phyloP scores from a whole-genome alignment of 192 early-diverging fungal species.

The Coemansia sp. region DNA sequence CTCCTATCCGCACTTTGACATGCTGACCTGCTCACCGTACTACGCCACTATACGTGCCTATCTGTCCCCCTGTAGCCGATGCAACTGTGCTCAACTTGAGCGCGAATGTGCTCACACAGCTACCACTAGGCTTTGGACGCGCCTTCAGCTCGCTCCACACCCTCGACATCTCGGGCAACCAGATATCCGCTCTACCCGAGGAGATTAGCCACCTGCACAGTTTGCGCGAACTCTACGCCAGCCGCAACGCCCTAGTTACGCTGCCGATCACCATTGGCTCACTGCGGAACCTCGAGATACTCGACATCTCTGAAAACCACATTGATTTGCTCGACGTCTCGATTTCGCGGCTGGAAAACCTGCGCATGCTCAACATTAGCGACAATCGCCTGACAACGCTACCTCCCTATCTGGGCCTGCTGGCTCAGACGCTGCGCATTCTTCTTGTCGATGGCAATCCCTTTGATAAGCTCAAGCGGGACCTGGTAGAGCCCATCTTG shows the following conservation, averaged over 20 bases:
- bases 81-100: slow-evolving; percentile 31
- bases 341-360: slow-evolving; percentile 33
- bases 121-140: slow-evolving; percentile 44
- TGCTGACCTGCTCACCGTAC: background rate
- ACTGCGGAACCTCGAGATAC: slow-evolving; percentile 44
- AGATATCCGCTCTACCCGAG: slow-evolving; percentile 36
- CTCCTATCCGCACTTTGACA: too few species aligned
- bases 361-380: slow-evolving; percentile 55
- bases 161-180: slow-evolving; percentile 50
- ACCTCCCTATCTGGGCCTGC: slow-evolving; percentile 45
- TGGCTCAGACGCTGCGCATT: slow-evolving; percentile 34
- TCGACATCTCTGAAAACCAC: slow-evolving; percentile 48
- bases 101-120: slow-evolving; percentile 30
- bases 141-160: slow-evolving; percentile 28
- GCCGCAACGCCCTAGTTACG: slow-evolving; percentile 33
- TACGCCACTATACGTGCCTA: background rate
- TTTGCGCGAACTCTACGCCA: slow-evolving; percentile 48
- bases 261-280: slow-evolving; percentile 42
- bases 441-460: slow-evolving; percentile 55
- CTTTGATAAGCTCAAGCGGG: slow-evolving; percentile 27
- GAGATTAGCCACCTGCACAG: slow-evolving; percentile 37
- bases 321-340: slow-evolving; percentile 26
- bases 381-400: slow-evolving; percentile 37
- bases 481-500: slow-evolving; percentile 43
- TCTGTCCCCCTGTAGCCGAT: slow-evolving; percentile 19